Evolutionary conservation across 768 basidiomycete species (phyloP), one percentile per base, ranked within the genome.

Genomic region (Nidularia sp.): DNA sequence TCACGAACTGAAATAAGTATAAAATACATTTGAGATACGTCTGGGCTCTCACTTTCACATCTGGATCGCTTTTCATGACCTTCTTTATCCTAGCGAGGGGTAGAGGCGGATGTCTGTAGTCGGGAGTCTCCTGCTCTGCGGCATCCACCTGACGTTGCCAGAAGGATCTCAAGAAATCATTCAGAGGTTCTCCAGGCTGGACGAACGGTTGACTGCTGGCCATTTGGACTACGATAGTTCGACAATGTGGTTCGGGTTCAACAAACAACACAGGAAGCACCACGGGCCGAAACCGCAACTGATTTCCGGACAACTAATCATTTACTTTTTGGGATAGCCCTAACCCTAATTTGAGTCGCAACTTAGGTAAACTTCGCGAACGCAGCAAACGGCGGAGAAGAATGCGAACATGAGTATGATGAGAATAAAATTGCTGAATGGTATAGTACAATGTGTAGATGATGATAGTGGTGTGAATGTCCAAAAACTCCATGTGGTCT

Each of bases 61-160:
- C 93, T 2, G 93, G 91, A 72, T 94, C 93, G 67, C 89, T 95
- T 78, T 98, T 98, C 92, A 98, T 97, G 52, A 98, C 96, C 68
- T 98, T 98, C 78, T 98, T 98, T 62, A 98, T 97, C 65, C 97
- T 76, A 13, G 97, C 97, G 32, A 99, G 74, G 3, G 96, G 96
- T 8, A 98, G 74, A 5, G 90, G 86, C 1, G 90, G 91, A 62
- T 94, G 91, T 49, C 88, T 75, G 58, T 90, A 91, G 69, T 95
- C 93, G 25, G 89, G 89, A 0, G 84, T 89, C 62, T 94, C 93
- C 60, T 86, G 82, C 66, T 97, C 94, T 0, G 93, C 91, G 5
- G 82, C 76, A 65, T 91, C 85, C 53, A 94, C 81, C 65, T 94
- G 92, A 42, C 90, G 71, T 62, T 91, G 89, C 94, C 94, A 97